These are phyloP conservation scores for Platanthera guangdongensis DNA, from an alignment of 106 monocot species.

Conservation along the genomic window DNA sequence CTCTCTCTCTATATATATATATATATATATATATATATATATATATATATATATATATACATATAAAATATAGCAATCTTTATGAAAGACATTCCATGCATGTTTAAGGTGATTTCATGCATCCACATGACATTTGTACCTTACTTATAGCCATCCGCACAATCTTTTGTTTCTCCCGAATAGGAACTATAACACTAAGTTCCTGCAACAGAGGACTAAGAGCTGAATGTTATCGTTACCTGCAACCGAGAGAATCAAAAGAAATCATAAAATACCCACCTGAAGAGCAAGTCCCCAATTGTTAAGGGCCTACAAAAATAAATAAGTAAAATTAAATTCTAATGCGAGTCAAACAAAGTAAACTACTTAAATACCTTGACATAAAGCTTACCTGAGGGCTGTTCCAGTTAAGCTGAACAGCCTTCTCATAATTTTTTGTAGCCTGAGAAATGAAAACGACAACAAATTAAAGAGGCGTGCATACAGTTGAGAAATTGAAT, in stretches of 20 bases:
- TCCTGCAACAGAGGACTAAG: conserved; percentile 42
- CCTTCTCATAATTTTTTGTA: conserved; percentile 83
- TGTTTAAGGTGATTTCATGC: neutral
- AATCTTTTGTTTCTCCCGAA: conserved; percentile 83
- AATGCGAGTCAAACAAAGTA: neutral
- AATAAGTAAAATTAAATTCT: conserved; percentile 6
- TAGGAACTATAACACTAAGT: conserved; percentile 95
- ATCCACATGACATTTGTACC: conserved; percentile 28
- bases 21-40: neutral
- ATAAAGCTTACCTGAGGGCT: conserved; percentile 74
- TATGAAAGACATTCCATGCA: neutral
- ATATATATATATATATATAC: neutral
- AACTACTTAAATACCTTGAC: neutral
- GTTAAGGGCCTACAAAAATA: conserved; percentile 73
- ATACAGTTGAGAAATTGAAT: neutral
- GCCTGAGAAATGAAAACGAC: conserved; percentile 45
- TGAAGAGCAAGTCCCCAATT: conserved; percentile 99
- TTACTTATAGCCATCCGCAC: conserved; percentile 92
- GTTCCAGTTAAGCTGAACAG: conserved; percentile 97
- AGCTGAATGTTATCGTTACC: neutral
- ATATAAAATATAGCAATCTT: neutral
- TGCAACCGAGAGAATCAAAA: neutral
- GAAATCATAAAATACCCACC: conserved; percentile 25
- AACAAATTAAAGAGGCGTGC: neutral
- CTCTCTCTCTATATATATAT: too few relatives aligned